Evolutionary conservation across 129 eudicot genomes (phyloP), one percentile per base, ranked within the genome.

Genomic region (Escallonia herrerae): DNA sequence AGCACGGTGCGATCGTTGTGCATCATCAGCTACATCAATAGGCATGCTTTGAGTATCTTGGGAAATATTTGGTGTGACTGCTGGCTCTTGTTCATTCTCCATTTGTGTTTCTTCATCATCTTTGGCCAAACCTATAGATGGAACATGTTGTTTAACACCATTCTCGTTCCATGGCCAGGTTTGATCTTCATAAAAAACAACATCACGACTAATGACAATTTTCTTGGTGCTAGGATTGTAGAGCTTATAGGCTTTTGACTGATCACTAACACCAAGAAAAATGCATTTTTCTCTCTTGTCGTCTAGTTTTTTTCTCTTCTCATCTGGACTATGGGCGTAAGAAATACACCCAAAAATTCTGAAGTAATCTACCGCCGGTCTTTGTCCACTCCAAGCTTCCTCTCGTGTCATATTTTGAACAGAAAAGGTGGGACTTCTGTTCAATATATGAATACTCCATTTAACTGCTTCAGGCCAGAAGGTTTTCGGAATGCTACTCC

Each of bases 391-490:
- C 7, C 13, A 58, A 2, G 62, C 62, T 10, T 33, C 42, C 37
- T 58, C 43, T 2, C 1, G 43, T 4, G 12, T 58, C 42, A 2
- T 58, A 12, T 58, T 38, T 58, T 58, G 3, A 6, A 58, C 12
- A 14, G 5, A 15, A 12, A 6, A 40, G 40, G 64, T 40, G 7
- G 48, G 48, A 5, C 48, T 7, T 40, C 46, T 40, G 7, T 60
- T 60, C 15, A 39, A 22, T 7, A 60, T 8, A 13, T 60, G 64
- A 3, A 58, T 40, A 4, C 43, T 0, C 43, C 62, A 58, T 2
- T 58, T 58, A 2, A 58, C 43, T 0, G 62, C 43, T 58, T 58
- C 62, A 7, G 62, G 62, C 62, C 62, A 58, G 12, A 58, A 58
- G 2, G 2, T 12, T 7, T 59, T 59, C 2, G 46, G 46, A 40